Evolutionary conservation across 1,284 basidiomycete species (phyloP), one percentile per base, ranked within the genome.

Genomic region (Heliocybe sulcata): DNA sequence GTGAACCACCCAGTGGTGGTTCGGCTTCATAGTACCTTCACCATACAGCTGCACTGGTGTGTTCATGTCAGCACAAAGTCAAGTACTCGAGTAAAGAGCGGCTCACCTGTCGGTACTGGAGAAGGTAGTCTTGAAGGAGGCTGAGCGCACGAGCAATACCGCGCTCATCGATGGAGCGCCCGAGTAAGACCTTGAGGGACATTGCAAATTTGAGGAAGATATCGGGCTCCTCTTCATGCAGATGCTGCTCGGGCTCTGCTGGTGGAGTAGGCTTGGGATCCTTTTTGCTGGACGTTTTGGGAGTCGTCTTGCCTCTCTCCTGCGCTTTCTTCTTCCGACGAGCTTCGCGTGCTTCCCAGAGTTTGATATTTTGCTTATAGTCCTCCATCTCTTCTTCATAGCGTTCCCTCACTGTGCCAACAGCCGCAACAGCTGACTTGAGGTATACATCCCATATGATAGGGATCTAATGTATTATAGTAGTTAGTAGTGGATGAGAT

Each of bases 351-450:
- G n/a, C n/a, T n/a, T n/a, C n/a, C n/a, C n/a, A n/a, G n/a, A n/a
- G n/a, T n/a, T n/a, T n/a, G n/a, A 31, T 6, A 4, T 31, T 12
- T 31, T 4, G 4, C 29, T 31, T 31, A 12, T 31, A 31, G 6
- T 31, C 12, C 29, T 31, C 12, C 29, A 6, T 4, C 29, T 31
- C 29, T 31, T 4, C 29, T 31, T 4, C 29, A 6, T 31, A 31
- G 29, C 29, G 29, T 6, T 26, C 31, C 54, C 53, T 54, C 51
- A 60, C 54, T 16, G 53, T 61, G 56, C 2, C 63, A 33, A n/a
- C n/a, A n/a, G n/a, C n/a, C 38, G 58, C 61, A 63, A 2, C 63
- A 57, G 4, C 63, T n/a, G n/a, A n/a, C n/a, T n/a, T n/a, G 31
- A 4, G 63, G 59, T 6, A 57, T 1, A 45, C 42, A 2, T 58